A percentile compares a stretch with the other conserved stretches of the same genome.
Conservation (phyloP, 495 filamentous ascomycete species). For the Ramalina intermedia region DNA sequence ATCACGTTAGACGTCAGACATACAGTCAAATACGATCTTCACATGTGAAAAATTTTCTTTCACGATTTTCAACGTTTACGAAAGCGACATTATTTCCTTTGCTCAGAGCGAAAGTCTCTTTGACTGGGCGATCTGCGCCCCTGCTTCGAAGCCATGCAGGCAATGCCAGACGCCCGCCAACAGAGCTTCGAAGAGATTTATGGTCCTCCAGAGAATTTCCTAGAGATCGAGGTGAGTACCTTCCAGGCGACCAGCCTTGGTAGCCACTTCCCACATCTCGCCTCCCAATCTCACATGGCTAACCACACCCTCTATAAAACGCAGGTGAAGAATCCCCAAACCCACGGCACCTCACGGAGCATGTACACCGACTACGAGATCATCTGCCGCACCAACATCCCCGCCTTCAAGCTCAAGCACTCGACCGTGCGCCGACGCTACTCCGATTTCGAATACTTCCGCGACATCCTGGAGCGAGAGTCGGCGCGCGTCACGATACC, state of each 20-base stretch:
- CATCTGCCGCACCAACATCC: constrained; percentile 92
- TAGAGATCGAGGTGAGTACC: constrained; percentile 78
- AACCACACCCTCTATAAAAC: constrained; percentile 1
- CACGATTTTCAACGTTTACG: too few relatives aligned
- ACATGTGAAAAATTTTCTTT: too few relatives aligned
- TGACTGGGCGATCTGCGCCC: too few relatives aligned
- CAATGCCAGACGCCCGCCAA: constrained; percentile 68
- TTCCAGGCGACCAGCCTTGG: neutral
- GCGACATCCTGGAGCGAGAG: constrained; percentile 94
- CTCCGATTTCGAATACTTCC: constrained; percentile 96
- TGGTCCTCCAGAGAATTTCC: constrained; percentile 93
- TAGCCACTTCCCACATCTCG: neutral
- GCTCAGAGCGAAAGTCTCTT: too few relatives aligned
- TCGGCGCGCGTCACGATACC: constrained; percentile 88
- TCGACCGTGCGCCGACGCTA: constrained; percentile 84
- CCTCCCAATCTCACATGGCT: neutral
- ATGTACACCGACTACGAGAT: constrained; percentile 99
- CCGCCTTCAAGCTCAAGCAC: constrained; percentile 86
- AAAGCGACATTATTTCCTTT: too few relatives aligned
- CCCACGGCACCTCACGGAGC: constrained; percentile 80
- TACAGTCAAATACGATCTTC: too few relatives aligned
- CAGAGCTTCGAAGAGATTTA: constrained; percentile 99
- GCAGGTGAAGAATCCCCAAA: constrained; percentile 88
- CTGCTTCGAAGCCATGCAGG: constrained; percentile 44
- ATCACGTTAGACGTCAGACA: too few relatives aligned